Evolutionary conservation across 345 rosid species (phyloP).

Genomic region (Citrus hindsii): DNA sequence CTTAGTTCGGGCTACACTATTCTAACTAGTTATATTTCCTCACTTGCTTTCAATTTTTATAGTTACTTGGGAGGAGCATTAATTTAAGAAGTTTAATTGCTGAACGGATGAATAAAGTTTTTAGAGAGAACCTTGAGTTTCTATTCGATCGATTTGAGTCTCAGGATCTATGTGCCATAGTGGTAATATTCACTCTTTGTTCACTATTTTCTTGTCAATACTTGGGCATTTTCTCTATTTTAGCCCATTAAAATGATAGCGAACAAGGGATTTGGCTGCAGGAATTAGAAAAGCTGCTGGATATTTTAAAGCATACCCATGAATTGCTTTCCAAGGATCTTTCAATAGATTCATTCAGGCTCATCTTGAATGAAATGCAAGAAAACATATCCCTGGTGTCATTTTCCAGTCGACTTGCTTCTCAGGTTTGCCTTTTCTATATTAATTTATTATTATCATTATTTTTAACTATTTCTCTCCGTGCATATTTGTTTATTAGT

Average conservation of each 20-base stretch:
- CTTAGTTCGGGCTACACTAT: background rate
- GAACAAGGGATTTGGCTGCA: slow-evolving; percentile 34
- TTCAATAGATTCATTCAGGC: slow-evolving; percentile 71
- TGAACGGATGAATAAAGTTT: slow-evolving; percentile 84
- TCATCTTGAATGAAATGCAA: slow-evolving; percentile 94
- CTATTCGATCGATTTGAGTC: slow-evolving; percentile 95
- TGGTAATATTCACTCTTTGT: slow-evolving; percentile 39
- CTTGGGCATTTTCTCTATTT: background rate
- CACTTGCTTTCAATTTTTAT: slow-evolving; percentile 21
- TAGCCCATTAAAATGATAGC: background rate
- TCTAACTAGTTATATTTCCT: background rate
- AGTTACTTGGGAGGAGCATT: slow-evolving; percentile 95
- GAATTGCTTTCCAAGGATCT: slow-evolving; percentile 79
- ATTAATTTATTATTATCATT: background rate
- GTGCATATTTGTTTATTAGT: background rate
- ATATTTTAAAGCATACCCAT: slow-evolving; percentile 73
- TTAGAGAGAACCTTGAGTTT: slow-evolving; percentile 97
- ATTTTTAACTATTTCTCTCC: background rate
- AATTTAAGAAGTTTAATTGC: slow-evolving; percentile 86
- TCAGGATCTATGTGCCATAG: slow-evolving; percentile 90
- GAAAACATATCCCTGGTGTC: slow-evolving; percentile 95
- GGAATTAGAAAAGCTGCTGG: slow-evolving; percentile 89
- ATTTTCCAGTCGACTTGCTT: slow-evolving; percentile 91
- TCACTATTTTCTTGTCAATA: slow-evolving; percentile 7
- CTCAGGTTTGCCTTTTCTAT: slow-evolving; percentile 61